A percentile compares a stretch with the other conserved stretches of the same genome.
Conservation (phyloP, 116 monocot species). For the Dioscorea cayenensis region DNA sequence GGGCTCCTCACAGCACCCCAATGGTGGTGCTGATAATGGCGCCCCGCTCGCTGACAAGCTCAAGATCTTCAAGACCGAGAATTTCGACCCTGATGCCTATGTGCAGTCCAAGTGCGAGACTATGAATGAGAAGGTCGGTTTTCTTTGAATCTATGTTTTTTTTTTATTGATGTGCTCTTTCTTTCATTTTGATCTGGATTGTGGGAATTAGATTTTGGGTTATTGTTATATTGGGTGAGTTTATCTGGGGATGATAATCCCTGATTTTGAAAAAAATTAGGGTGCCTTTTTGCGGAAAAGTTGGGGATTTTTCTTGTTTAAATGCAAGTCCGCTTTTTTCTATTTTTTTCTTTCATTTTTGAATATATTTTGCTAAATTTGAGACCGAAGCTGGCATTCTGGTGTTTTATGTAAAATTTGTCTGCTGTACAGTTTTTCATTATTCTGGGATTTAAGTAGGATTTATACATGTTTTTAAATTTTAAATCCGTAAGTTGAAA, state of each 20-base stretch:
- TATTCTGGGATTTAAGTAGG: too few species aligned
- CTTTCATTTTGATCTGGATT: not conserved
- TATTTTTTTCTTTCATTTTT: too few species aligned
- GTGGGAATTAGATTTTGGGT: not conserved
- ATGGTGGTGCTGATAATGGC: conserved; percentile 11
- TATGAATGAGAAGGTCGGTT: conserved; percentile 88
- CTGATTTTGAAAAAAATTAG: too few species aligned
- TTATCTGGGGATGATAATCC: not conserved
- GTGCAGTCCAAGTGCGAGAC: conserved; percentile 95
- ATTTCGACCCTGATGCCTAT: conserved; percentile 89
- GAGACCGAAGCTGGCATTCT: too few species aligned
- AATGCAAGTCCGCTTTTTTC: too few species aligned
- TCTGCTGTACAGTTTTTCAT: too few species aligned
- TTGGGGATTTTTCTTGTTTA: too few species aligned
- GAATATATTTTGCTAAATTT: too few species aligned
- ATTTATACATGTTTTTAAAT: too few species aligned
- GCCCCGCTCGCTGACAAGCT: conserved; percentile 83
- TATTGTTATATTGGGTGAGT: not conserved
- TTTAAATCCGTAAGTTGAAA: too few species aligned
- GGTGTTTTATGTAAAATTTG: too few species aligned
- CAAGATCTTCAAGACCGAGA: conserved; percentile 92
- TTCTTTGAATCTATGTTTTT: not conserved
- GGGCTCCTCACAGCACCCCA: conserved; percentile 5
- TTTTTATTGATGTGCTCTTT: not conserved
- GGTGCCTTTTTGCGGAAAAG: too few species aligned